Base-by-base conservation (phyloP, 2,329 filamentous ascomycete species). In the Scedosporium boydii region DNA sequence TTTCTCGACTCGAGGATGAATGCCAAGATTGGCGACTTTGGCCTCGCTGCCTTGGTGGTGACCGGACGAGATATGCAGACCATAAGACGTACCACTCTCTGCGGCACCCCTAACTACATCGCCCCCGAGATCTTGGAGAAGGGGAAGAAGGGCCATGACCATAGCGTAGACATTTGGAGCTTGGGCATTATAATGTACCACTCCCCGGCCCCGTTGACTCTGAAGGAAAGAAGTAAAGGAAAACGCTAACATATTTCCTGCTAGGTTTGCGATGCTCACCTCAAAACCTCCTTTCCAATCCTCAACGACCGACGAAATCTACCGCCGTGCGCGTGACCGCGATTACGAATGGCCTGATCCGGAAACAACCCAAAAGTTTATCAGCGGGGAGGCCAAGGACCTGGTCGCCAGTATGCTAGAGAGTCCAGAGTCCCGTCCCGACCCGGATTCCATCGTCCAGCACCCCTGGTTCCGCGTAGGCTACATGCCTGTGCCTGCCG, bases 111-210 rank as follows among this genome's bases (percentile, higher is more conserved):
- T 1, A 99, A 99, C 74, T 99, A 99, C 73, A 96, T 99, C 68
- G 95, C 95, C 0, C 95, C 95, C 0, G 95, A 99, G 71, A 96
- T 99, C 65, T 77, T 99, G 60, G 91, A 96, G 71, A 96, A 95
- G 79, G 91, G 89, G 41, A 95, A 91, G 71, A 91, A 93, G 69
- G 95, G 95, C 0, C 95, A 99, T 72, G 95, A 96, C 67, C 93
- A 98, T 72, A 96, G 96, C 80, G 95, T 99, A 3, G 95, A 99
- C 72, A 90, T 99, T 62, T 99, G 96, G 96, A 96, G 93, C 55
- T 82, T 99, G 71, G 95, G 96, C 21, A 95, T 99, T 67, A 99
- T 99, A 72, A 92, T 96, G 87, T 93, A 78, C 78, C 86, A 69
- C 29, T 16, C 34, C 34, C 34, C 4, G 10, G 9, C 34, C 10